These are phyloP conservation scores for Cladophialophora exuberans DNA, from an alignment of 2,329 filamentous ascomycete species.

Conservation along the genomic window DNA sequence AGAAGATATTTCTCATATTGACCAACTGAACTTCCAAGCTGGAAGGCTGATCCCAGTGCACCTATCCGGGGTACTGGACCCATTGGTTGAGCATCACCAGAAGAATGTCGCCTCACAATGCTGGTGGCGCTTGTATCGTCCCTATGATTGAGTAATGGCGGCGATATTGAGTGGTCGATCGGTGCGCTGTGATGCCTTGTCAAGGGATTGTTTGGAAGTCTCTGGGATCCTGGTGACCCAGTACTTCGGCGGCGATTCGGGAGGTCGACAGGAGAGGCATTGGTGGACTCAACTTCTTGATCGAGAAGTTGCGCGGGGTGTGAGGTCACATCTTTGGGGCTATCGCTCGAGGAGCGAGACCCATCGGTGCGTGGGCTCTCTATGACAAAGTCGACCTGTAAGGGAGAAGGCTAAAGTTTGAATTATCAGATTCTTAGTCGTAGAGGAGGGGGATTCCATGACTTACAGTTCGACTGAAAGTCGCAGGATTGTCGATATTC, in stretches of 20 bases:
- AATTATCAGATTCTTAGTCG: neutral
- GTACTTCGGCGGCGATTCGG: slow-evolving; percentile 5
- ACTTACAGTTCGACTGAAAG: slow-evolving; percentile 6
- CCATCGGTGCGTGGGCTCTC: slow-evolving; percentile 2
- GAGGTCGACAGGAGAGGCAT: neutral
- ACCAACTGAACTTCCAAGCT: slow-evolving; percentile 6
- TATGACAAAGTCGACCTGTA: slow-evolving; percentile 12
- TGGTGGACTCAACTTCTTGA: neutral
- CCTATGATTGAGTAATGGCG: neutral
- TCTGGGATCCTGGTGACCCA: neutral
- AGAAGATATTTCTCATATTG: slow-evolving; percentile 12
- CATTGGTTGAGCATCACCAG: neutral
- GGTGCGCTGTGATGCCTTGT: neutral
- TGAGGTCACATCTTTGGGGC: neutral
- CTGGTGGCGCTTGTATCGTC: neutral
- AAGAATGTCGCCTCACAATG: neutral
- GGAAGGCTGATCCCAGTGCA: slow-evolving; percentile 1
- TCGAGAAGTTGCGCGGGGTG: neutral
- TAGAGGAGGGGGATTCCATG: neutral
- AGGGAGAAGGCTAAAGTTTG: neutral
- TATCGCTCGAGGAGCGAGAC: slow-evolving; percentile 1
- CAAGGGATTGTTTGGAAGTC: neutral
- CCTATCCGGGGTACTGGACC: neutral
- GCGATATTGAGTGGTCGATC: neutral
- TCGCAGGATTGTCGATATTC: neutral